Base-by-base conservation (phyloP, 2,329 filamentous ascomycete species). In the Xylariomycetidae sp. region DNA sequence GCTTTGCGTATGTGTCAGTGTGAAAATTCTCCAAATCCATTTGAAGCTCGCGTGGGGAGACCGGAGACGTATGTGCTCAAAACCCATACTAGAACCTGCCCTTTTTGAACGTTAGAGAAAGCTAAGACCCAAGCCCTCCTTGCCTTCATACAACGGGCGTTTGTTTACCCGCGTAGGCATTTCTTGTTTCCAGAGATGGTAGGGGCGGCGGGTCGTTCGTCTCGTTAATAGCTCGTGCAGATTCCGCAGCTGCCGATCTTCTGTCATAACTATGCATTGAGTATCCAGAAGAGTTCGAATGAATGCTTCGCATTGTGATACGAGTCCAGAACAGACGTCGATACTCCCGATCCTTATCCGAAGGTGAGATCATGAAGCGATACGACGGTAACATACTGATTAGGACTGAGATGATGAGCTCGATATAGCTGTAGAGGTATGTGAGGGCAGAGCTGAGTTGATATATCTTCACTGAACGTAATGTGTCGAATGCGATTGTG, bases 361-460 rank as follows among this genome's bases (percentile, higher is more conserved):
- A 19, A 2, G 36, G 22, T 6, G 39, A 42, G 12, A 42, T 19
- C 15, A 42, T 19, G 39, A 42, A 42, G n/a, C 39, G 39, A n/a
- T 42, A 42, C 27, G 39, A 42, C 5, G 39, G 39, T 12, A 42
- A 25, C 36, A 39, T 38, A 12, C 36, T 39, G 12, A 39, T 18
- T 15, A 42, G 33, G 4, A 42, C 39, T 4, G 36, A 39, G 11
- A 42, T 31, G 6, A 39, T 11, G 7, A 42, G 30, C 27, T 42
- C 36, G 2, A 42, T 36, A 17, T 42, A 42, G 23, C 36, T 36
- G 27, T 42, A 42, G 15, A 42, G 31, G 14, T 39, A 22, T 23
- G 39, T 42, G 10, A 42, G 28, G 30, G 18, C 10, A 11, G 8
- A 25, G 20, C 16, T 31, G 16, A 30, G 10, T 9, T 38, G 26